phyloP scores from a whole-genome alignment of 2,329 filamentous ascomycete genomes.

The Colletotrichum higginsianum region DNA sequence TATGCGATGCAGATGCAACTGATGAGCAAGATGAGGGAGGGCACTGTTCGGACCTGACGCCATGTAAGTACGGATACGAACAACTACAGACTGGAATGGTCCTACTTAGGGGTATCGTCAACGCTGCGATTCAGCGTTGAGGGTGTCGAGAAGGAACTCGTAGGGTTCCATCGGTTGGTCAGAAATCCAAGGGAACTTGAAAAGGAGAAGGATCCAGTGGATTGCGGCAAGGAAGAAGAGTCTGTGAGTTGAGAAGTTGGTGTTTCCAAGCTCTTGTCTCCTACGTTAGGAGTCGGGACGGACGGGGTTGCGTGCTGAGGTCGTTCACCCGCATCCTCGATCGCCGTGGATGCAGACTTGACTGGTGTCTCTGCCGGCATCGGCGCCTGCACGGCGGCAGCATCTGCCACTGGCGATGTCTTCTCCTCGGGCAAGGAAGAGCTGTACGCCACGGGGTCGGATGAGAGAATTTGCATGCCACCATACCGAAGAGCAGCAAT shows the following conservation, averaged over 20 bases:
- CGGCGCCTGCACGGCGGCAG: background rate
- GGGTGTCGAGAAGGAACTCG: slow-evolving; percentile 67
- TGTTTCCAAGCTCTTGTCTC: slow-evolving; percentile 17
- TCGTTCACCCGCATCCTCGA: slow-evolving; percentile 6
- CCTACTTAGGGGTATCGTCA: slow-evolving; percentile 65
- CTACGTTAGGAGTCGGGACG: background rate
- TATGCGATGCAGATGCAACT: slow-evolving; percentile 51
- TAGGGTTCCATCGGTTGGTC: slow-evolving; percentile 70
- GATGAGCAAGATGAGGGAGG: slow-evolving; percentile 59
- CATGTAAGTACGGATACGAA: slow-evolving; percentile 39
- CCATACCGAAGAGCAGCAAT: slow-evolving; percentile 74
- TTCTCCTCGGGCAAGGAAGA: slow-evolving; percentile 46
- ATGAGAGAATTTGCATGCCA: slow-evolving; percentile 66
- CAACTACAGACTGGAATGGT: slow-evolving; percentile 12
- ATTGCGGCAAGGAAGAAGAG: slow-evolving; percentile 14
- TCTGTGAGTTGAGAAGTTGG: slow-evolving; percentile 32
- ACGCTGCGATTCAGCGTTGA: slow-evolving; percentile 55
- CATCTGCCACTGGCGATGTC: slow-evolving; percentile 14
- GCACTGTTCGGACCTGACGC: slow-evolving; percentile 60
- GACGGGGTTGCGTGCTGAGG: slow-evolving; percentile 22
- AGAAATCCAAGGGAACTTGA: slow-evolving; percentile 65
- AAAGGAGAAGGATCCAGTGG: slow-evolving; percentile 56
- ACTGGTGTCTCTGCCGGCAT: slow-evolving; percentile 25
- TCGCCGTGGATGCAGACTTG: background rate
- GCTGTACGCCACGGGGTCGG: slow-evolving; percentile 56